Base-by-base conservation (phyloP, 257 asterid genomes). In the Phtheirospermum japonicum region DNA sequence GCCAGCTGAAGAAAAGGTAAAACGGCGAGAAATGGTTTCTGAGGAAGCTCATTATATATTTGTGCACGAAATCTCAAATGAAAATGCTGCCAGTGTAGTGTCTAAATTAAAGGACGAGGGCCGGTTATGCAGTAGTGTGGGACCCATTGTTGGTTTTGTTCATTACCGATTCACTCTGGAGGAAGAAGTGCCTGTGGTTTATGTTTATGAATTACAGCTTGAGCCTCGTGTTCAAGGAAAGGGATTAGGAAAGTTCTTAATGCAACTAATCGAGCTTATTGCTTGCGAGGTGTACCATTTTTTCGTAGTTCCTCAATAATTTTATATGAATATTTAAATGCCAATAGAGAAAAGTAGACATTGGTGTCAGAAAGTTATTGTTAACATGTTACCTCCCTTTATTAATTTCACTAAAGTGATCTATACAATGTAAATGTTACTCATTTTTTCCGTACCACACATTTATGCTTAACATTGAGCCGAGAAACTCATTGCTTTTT, bases 171-270 rank as follows among this genome's bases (percentile, higher is more conserved):
- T 92, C 66, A 42, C 69, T 58, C 33, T 86, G 75, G 99, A 89
- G 83, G 96, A 92, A 80, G 95, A 82, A 72, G 80, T 85, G 40
- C 97, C 99, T 2, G 97, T 92, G 52, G 85, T 92, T 75, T 92
- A 92, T 75, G 82, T 89, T 61, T 92, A 89, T 32, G 99, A 92
- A 57, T 76, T 92, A 66, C 99, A 89, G 82, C 89, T 92, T 55
- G 93, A 89, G 73, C 76, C 72, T 23, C 82, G 36, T 66, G 75
- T 80, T 73, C 99, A 92, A 71, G 96, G 96, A 51, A 92, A 85
- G 77, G 99, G 97, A 42, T 61, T 89, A 14, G 99, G 99, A 30
- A 78, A 76, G 31, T 83, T 77, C 77, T 71, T 92, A 71, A 89
- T 92, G 97, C 76, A 82, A 59, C 64, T 89, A 51, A 79, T 92